Base-by-base conservation (phyloP, 805 yeast species). In the Schwanniomyces sp. region DNA sequence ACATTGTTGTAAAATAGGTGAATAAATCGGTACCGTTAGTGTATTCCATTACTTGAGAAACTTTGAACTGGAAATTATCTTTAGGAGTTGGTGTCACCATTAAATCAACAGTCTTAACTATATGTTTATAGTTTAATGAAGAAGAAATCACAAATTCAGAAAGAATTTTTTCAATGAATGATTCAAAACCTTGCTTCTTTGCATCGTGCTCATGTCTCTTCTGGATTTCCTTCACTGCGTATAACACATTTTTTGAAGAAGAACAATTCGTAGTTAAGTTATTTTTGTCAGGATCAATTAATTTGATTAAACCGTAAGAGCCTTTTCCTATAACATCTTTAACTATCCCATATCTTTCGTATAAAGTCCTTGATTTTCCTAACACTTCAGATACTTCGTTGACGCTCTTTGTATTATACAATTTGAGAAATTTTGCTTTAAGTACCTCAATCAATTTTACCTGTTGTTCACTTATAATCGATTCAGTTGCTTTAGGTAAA, bases 61-160 rank as follows among this genome's bases (percentile, higher is more conserved):
- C 47, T 30, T 58, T 58, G 17, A 55, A 36, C 12, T 24, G 39
- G 9, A 40, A 41, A 28, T 40, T 34, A 4, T 45, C 30, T 1
- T 10, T 8, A 8, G 57, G 50, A 9, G 64, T 57, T 10, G 59
- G 48, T 3, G 69, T 59, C 16, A 66, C 56, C 88, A 91, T 81
- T 43, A 91, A 75, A 66, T 88, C 97, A 56, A 82, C 81, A 7
- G 88, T 88, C 63, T 83, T 85, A 57, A 80, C 89, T 53, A 88
- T 82, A 66, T 89, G 90, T 61, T 78, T 82, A 72, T 78, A 94
- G 53, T 82, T 86, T 62, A 86, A 74, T 27, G 88, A 85, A 34
- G 84, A 84, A 0, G 96, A 84, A 41, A 91, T 88, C 63, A 94
- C 88, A 72, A 92, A 91, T 62, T 94, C 98, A 7, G 96, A 86